Conservation (phyloP, 2,329 filamentous ascomycete species). For the Neonectria faginata region DNA sequence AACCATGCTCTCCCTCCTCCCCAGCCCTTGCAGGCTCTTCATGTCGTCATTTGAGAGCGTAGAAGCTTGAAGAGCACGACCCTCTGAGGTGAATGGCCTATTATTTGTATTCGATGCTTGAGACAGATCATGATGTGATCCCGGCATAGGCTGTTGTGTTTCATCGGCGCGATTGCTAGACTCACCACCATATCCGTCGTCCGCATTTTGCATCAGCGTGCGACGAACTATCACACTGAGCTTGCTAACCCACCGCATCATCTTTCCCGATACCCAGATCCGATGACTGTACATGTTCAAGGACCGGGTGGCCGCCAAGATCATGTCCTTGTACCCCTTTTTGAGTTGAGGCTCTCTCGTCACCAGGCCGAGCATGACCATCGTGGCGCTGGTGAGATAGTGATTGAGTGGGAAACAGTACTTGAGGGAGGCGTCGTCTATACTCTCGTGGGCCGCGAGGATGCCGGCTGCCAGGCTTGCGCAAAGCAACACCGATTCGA, state of each 20-base stretch:
- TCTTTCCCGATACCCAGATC: constrained; percentile 37
- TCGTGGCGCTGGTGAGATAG: constrained; percentile 36
- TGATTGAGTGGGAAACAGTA: constrained; percentile 35
- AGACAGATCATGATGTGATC: background rate
- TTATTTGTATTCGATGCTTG: no score
- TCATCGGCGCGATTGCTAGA: background rate
- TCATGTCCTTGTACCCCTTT: constrained; percentile 24
- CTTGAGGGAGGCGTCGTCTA: constrained; percentile 31
- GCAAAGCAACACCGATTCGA: constrained; percentile 28
- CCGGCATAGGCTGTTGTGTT: background rate
- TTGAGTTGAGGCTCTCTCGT: constrained; percentile 29
- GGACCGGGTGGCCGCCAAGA: constrained; percentile 25
- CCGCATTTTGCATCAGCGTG: background rate
- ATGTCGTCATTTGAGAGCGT: background rate
- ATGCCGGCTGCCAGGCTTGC: constrained; percentile 32
- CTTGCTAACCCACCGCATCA: constrained; percentile 34
- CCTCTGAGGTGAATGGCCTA: background rate
- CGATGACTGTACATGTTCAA: constrained; percentile 33
- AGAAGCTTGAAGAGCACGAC: background rate
- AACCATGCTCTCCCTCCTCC: background rate
- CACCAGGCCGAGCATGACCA: constrained; percentile 35
- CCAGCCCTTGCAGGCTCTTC: background rate
- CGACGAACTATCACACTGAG: constrained; percentile 24
- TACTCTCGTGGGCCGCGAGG: constrained; percentile 28
- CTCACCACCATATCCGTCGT: background rate